These are phyloP conservation scores for Viola pubescens DNA, from an alignment of 441 rosid species.

Conservation along the genomic window DNA sequence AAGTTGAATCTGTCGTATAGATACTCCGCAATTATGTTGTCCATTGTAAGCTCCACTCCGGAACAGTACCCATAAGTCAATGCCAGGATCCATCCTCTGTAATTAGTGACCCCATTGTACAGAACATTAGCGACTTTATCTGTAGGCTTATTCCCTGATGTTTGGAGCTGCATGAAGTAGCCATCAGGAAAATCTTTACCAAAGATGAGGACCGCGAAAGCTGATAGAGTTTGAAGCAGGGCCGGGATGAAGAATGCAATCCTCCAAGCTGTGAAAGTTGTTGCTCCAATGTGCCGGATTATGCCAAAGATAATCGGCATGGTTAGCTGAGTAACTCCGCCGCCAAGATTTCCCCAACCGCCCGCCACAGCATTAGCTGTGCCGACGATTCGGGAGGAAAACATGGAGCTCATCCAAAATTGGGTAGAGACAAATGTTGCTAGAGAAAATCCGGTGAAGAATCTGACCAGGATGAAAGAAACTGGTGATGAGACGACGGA, in stretches of 20 bases:
- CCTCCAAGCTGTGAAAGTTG: background rate
- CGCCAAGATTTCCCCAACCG: background rate
- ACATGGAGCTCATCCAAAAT: conserved; percentile 44
- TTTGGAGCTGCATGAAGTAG: background rate
- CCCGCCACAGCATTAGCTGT: background rate
- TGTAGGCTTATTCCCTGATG: background rate
- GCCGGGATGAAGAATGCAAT: background rate
- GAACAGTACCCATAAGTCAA: conserved; percentile 65
- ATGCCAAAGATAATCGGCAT: background rate
- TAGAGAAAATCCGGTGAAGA: conserved; percentile 84
- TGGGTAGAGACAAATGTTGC: conserved; percentile 86
- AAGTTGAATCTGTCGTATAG: conserved; percentile 61
- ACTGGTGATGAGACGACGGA: conserved; percentile 51
- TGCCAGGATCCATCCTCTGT: conserved; percentile 37
- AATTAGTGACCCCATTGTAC: background rate
- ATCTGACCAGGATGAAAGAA: conserved; percentile 59
- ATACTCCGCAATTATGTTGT: conserved; percentile 65
- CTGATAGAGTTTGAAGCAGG: background rate
- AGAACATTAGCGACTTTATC: background rate
- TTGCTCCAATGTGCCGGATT: background rate
- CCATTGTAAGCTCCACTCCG: conserved; percentile 64
- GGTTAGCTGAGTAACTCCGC: background rate
- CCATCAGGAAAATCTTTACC: background rate
- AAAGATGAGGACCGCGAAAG: background rate
- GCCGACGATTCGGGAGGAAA: background rate